Conservation (phyloP, 2,329 filamentous ascomycete genomes). For the Aspergillus spinulosporus region DNA sequence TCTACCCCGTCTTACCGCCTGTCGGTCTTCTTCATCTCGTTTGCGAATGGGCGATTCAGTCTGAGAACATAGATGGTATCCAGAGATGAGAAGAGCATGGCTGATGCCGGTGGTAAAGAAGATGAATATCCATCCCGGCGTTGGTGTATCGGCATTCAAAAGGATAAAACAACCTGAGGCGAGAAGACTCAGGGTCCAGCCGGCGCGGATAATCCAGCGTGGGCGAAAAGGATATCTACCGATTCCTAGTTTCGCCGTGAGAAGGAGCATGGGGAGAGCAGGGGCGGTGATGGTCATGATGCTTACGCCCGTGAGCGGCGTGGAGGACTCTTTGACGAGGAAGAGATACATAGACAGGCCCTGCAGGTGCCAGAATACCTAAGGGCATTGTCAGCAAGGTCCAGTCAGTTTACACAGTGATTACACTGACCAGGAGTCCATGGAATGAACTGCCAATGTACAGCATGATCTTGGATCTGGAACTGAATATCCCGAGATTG, state of each 20-base stretch:
- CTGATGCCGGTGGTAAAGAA: slow-evolving; percentile 45
- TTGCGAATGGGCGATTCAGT: slow-evolving; percentile 17
- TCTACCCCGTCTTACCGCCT: not conserved
- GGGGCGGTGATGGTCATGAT: slow-evolving; percentile 40
- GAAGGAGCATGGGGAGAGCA: slow-evolving; percentile 22
- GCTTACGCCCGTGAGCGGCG: slow-evolving; percentile 40
- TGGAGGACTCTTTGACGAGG: slow-evolving; percentile 35
- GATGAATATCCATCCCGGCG: slow-evolving; percentile 38
- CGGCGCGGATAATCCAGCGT: slow-evolving; percentile 46
- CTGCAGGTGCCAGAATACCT: slow-evolving; percentile 47
- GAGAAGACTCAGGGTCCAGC: slow-evolving; percentile 43
- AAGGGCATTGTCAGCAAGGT: not conserved
- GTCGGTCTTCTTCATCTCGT: not conserved
- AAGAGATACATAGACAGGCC: slow-evolving; percentile 46
- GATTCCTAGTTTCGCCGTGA: slow-evolving; percentile 22
- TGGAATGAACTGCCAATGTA: slow-evolving; percentile 46
- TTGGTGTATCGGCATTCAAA: slow-evolving; percentile 35
- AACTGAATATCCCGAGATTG: slow-evolving; percentile 39
- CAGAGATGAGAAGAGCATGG: slow-evolving; percentile 44
- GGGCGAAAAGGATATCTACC: slow-evolving; percentile 20
- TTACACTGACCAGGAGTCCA: slow-evolving; percentile 43
- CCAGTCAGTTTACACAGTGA: not conserved
- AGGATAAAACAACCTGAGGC: slow-evolving; percentile 42
- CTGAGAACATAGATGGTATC: slow-evolving; percentile 41
- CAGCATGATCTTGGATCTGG: slow-evolving; percentile 36